These are phyloP conservation scores for Symbiodinium natans DNA, from an alignment of 73 alveolate genomes.

Conservation along the genomic window DNA sequence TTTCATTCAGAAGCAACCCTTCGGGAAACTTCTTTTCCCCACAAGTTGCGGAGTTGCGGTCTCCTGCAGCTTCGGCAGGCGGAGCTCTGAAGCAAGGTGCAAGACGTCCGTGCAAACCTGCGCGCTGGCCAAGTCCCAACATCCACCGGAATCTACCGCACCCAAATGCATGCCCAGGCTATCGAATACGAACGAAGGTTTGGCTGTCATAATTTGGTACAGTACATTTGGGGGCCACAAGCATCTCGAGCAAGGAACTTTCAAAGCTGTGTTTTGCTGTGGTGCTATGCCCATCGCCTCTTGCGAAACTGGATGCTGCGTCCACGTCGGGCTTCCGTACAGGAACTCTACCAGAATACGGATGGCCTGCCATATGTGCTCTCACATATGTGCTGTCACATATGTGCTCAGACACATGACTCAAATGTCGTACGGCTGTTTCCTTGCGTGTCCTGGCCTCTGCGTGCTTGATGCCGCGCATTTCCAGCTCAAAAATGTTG, in stretches of 20 bases:
- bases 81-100: slow-evolving; percentile 13
- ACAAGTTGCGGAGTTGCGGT: no score
- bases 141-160: background rate
- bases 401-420: background rate
- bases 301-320: background rate
- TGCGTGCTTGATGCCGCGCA: slow-evolving; percentile 22
- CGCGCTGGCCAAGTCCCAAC: no score
- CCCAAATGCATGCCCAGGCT: no score
- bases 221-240: no score
- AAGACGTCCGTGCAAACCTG: background rate
- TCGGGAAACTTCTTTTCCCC: no score
- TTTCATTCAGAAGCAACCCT: no score
- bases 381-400: background rate
- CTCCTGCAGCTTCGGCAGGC: background rate
- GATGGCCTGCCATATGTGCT: background rate
- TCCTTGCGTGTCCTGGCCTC: background rate
- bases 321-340: background rate
- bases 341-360: background rate
- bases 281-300: background rate
- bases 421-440: background rate
- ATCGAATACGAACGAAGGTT: no score
- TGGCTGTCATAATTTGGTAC: no score
- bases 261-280: no score
- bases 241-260: no score
- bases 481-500: slow-evolving; percentile 8